Conservation (phyloP, 495 filamentous ascomycete species). For the Penicillium parvum region DNA sequence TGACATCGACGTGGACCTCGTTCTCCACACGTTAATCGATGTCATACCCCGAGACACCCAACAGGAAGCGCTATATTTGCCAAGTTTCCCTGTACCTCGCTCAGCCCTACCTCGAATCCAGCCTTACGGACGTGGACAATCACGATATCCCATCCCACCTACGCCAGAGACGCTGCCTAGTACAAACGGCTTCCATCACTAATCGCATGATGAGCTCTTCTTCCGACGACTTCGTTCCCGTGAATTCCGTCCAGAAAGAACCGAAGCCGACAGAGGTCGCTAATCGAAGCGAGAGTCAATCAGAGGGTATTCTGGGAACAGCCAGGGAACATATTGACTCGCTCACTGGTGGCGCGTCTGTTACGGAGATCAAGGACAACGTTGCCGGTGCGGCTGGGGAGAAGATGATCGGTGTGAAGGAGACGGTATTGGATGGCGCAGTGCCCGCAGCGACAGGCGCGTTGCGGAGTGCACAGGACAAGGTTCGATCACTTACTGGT, state of each 20-base stretch:
- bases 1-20: background rate
- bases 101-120: slow-evolving; percentile 22
- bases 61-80: no score
- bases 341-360: background rate
- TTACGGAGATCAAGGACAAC: slow-evolving; percentile 5
- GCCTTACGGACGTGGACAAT: slow-evolving; percentile 5
- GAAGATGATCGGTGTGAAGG: slow-evolving; percentile 2
- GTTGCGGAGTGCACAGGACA: slow-evolving; percentile 1
- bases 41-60: slow-evolving; percentile 7
- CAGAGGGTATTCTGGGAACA: slow-evolving; percentile 1
- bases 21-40: background rate
- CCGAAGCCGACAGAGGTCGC: background rate
- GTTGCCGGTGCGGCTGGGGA: slow-evolving; percentile 2
- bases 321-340: slow-evolving; percentile 7
- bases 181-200: no score
- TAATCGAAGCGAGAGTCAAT: background rate
- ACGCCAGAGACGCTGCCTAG: no score
- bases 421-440: slow-evolving; percentile 3
- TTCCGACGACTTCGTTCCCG: background rate
- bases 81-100: no score
- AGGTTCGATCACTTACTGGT: background rate
- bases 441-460: slow-evolving; percentile 4
- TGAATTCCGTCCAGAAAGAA: background rate
- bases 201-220: no score
- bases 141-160: no score